Percentiles rank a stretch among this genome's conserved stretches.
These are phyloP conservation scores for Aegilops tauschii DNA, from an alignment of 176 grass and related monocot genomes.

Conservation along the genomic window DNA sequence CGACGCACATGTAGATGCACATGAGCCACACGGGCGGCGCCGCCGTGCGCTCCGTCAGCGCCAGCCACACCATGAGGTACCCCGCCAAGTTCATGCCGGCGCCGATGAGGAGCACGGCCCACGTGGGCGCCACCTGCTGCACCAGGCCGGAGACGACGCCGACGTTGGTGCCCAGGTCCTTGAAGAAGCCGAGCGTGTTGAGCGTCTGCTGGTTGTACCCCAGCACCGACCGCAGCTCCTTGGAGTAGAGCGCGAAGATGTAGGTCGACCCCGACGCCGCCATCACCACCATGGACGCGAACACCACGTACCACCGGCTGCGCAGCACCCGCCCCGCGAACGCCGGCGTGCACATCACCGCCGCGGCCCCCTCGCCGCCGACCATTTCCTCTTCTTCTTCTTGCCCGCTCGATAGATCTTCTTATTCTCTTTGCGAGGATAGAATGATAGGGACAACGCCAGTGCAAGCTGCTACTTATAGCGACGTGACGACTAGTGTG, in stretches of 20 bases:
- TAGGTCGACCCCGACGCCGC: conserved; percentile 25
- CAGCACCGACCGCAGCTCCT: conserved; percentile 24
- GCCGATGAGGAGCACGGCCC: conserved; percentile 39
- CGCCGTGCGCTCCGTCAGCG: conserved; percentile 12
- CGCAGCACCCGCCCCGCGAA: conserved; percentile 14
- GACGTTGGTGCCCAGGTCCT: conserved; percentile 53
- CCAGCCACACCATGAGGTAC: conserved; percentile 39
- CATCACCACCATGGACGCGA: conserved; percentile 40
- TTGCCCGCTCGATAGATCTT: too few relatives aligned
- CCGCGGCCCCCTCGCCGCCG: background rate
- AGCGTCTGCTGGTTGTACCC: conserved; percentile 49
- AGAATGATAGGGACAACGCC: background rate
- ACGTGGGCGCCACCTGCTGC: conserved; percentile 39
- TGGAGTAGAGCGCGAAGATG: conserved; percentile 46
- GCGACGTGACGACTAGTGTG: background rate
- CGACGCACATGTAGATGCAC: conserved; percentile 42
- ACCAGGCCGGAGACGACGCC: conserved; percentile 42
- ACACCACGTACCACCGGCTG: conserved; percentile 38
- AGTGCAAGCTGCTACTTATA: conserved; percentile 11
- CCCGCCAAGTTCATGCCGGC: conserved; percentile 31
- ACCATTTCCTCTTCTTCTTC: background rate
- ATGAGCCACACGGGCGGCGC: conserved; percentile 33
- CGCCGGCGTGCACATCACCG: conserved; percentile 30
- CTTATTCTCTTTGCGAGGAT: too few relatives aligned
- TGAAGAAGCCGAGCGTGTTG: conserved; percentile 40